Evolutionary conservation across 768 basidiomycete species (phyloP).

Genomic region (Russula foetens): DNA sequence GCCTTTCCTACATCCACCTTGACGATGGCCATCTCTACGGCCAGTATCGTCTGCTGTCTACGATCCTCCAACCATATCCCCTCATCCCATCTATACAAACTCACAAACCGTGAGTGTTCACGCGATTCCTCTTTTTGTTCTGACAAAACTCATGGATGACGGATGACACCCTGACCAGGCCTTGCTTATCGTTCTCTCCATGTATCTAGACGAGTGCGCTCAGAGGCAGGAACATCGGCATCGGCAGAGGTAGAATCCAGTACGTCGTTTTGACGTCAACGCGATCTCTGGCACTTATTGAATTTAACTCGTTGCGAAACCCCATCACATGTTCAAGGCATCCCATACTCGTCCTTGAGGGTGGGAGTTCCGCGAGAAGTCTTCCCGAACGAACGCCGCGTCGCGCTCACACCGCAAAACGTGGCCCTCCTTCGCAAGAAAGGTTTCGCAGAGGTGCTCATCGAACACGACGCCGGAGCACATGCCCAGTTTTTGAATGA

Average conservation of each 20-base stretch:
- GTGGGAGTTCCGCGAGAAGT: constrained; percentile 74
- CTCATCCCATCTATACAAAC: neutral
- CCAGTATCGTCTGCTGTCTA: constrained; percentile 6
- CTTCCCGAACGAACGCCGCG: constrained; percentile 71
- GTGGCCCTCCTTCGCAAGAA: constrained; percentile 70
- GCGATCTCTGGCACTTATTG: neutral
- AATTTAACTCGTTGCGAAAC: neutral
- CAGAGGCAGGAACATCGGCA: neutral
- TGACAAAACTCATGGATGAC: neutral
- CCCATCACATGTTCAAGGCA: constrained; percentile 32
- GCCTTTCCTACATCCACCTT: neutral
- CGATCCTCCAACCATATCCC: neutral
- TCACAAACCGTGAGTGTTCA: neutral
- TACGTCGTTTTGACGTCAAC: neutral
- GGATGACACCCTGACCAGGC: neutral
- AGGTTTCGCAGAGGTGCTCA: constrained; percentile 64
- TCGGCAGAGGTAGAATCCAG: constrained; percentile 11
- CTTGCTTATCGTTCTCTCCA: constrained; percentile 4
- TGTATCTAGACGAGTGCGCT: constrained; percentile 3
- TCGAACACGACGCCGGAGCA: constrained; percentile 63
- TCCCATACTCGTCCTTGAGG: constrained; percentile 62
- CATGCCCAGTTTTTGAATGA: constrained; percentile 76
- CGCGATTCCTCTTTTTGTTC: neutral
- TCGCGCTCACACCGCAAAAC: constrained; percentile 77
- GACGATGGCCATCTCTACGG: constrained; percentile 14